These are phyloP conservation scores for Rhizopus delemar DNA, from an alignment of 371 early-diverging fungal species.

Conservation along the genomic window DNA sequence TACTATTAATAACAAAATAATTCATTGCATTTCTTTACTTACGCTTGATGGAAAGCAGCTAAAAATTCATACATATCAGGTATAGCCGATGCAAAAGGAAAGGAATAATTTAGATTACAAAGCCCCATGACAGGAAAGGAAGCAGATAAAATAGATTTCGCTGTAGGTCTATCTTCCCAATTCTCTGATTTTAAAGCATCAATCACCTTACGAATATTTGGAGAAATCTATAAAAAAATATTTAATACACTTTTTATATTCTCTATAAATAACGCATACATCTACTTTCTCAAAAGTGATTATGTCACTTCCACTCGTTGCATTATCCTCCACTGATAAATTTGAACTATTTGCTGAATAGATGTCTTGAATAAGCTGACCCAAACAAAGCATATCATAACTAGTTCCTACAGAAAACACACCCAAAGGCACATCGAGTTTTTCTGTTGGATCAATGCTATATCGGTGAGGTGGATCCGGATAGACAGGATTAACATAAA, in stretches of 20 bases:
- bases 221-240: neutral
- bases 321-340: conserved; percentile 33
- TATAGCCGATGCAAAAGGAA: conserved; percentile 57
- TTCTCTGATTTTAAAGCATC: conserved; percentile 40
- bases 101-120: conserved; percentile 43
- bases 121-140: conserved; percentile 53
- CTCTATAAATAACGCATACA: conserved; percentile 19
- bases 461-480: conserved; percentile 24
- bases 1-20: neutral
- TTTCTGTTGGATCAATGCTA: conserved; percentile 34
- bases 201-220: conserved; percentile 28
- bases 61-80: conserved; percentile 67
- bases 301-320: neutral
- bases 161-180: conserved; percentile 58
- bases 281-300: conserved; percentile 7
- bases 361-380: conserved; percentile 53
- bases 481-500: conserved; percentile 28
- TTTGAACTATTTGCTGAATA: conserved; percentile 45
- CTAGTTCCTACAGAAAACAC: conserved; percentile 44
- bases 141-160: conserved; percentile 55
- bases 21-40: conserved; percentile 10
- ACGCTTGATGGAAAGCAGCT: conserved; percentile 61
- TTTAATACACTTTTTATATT: neutral
- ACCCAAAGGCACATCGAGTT: neutral
- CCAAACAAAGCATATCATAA: conserved; percentile 60